Percentiles rank a stretch among this genome's conserved stretches.
Evolutionary conservation across 352 stramenopile species (phyloP).

Genomic region (Peronospora belbahrii): DNA sequence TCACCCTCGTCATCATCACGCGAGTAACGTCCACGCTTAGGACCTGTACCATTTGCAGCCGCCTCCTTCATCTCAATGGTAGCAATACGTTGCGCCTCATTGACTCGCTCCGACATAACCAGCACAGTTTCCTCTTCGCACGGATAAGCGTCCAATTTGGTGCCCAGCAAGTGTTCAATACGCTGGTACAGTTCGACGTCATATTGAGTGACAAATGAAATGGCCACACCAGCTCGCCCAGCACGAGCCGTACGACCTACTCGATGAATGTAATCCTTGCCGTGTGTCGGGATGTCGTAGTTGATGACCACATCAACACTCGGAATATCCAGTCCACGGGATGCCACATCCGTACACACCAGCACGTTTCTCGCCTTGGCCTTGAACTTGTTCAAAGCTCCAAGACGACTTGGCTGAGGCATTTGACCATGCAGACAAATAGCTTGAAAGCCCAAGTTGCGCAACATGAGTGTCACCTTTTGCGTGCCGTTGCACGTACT

Average conservation of each 20-base stretch:
- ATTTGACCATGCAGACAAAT: slow-evolving; percentile 98
- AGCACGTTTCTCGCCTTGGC: slow-evolving; percentile 84
- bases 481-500: slow-evolving; percentile 97
- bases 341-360: slow-evolving; percentile 86
- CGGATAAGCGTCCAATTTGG: slow-evolving; percentile 71
- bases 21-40: slow-evolving; percentile 53
- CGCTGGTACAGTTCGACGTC: slow-evolving; percentile 98
- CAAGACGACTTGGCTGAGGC: slow-evolving; percentile 95
- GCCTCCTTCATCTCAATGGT: slow-evolving; percentile 86
- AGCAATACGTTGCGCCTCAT: slow-evolving; percentile 94
- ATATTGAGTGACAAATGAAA: slow-evolving; percentile 98
- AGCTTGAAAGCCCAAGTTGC: slow-evolving; percentile 96
- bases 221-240: slow-evolving; percentile 88
- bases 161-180: slow-evolving; percentile 88
- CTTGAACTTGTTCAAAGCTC: slow-evolving; percentile 98
- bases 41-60: slow-evolving; percentile 37
- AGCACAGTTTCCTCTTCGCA: slow-evolving; percentile 94
- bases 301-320: slow-evolving; percentile 98
- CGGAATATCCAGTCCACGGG: slow-evolving; percentile 94
- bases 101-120: slow-evolving; percentile 94
- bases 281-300: slow-evolving; percentile 97
- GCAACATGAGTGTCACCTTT: slow-evolving; percentile 93
- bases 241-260: slow-evolving; percentile 96
- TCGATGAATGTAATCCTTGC: slow-evolving; percentile 99
- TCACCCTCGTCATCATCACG: slow-evolving; percentile 44